Base-by-base conservation (phyloP, 305 asterid genomes). In the Fraxinus xanthoxyloides region DNA sequence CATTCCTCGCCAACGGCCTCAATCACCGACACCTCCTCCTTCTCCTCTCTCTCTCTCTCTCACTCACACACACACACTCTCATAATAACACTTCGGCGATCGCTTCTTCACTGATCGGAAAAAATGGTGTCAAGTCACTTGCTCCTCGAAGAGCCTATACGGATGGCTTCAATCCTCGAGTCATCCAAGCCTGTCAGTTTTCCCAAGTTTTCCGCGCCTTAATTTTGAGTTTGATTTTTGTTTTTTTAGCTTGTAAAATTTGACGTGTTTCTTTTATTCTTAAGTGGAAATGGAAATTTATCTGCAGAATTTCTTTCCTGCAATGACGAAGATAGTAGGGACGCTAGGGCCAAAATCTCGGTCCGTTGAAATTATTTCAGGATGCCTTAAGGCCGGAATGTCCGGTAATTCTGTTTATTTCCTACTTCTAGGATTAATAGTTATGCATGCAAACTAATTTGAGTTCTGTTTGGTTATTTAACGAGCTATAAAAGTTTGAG, bases 271-370 rank as follows among this genome's bases (percentile, higher is more conserved):
- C 34, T 63, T 6, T 15, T 70, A 15, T 31, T 70, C 75, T 70
- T 15, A 70, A 70, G 40, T 31, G 38, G 75, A 70, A 31, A 31
- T 70, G 43, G 75, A 70, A 34, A 24, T 56, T 79, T 13, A 4
- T 80, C 2, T 82, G 88, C 90, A 93, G 98, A 88, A 31, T n/a
- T 92, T 89, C 81, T 92, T 93, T 77, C 97, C 94, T 17, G 92
- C 95, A 78, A 91, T 93, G 97, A 93, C 97, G 36, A 92, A 91
- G 91, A 93, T 91, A 51, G 92, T 93, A 5, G 97, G 98, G 86
- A 93, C 98, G 35, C 81, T 93, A 48, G 98, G 98, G 79, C 90
- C 88, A 3, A 90, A 90, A 85, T 93, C 98, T 7, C 86, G 94
- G 72, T 89, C 95, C 0, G 91, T 90, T n/a, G 94, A 92, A 86